Evolutionary conservation across 495 filamentous ascomycete species (phyloP).

Genomic region (Halenospora varia): DNA sequence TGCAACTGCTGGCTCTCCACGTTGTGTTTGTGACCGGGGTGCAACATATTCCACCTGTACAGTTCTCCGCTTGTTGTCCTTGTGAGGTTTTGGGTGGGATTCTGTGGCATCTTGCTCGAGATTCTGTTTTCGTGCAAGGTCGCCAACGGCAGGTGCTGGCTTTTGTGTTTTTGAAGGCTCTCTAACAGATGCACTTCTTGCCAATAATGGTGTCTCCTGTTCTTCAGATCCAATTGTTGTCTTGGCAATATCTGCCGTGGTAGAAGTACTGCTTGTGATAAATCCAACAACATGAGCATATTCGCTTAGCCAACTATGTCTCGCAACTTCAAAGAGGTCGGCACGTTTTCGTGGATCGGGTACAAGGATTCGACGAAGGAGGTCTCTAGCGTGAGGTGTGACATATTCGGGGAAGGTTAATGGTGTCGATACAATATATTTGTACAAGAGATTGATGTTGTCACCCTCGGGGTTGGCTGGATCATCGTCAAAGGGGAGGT

Average conservation of each 20-base stretch:
- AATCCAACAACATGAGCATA: slow-evolving; percentile 92
- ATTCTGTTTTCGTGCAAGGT: slow-evolving; percentile 69
- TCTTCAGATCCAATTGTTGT: slow-evolving; percentile 69
- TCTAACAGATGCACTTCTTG: slow-evolving; percentile 85
- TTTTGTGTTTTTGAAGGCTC: slow-evolving; percentile 73
- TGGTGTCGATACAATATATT: slow-evolving; percentile 97
- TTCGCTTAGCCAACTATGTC: slow-evolving; percentile 97
- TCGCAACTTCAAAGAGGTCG: slow-evolving; percentile 94
- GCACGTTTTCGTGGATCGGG: slow-evolving; percentile 92
- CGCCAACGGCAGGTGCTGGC: slow-evolving; percentile 52
- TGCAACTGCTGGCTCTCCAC: slow-evolving; percentile 47
- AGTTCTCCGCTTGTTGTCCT: slow-evolving; percentile 87
- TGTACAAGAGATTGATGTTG: slow-evolving; percentile 98
- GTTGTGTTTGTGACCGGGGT: slow-evolving; percentile 73
- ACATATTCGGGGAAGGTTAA: slow-evolving; percentile 99
- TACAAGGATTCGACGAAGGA: slow-evolving; percentile 90
- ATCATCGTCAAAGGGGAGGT: slow-evolving; percentile 98
- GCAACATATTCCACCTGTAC: slow-evolving; percentile 98
- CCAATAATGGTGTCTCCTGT: slow-evolving; percentile 61
- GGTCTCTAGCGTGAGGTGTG: slow-evolving; percentile 90
- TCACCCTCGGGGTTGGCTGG: slow-evolving; percentile 98
- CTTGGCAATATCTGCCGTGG: slow-evolving; percentile 78
- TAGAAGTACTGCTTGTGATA: slow-evolving; percentile 92
- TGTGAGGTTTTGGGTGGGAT: slow-evolving; percentile 57
- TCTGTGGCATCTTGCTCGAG: slow-evolving; percentile 63